Evolutionary conservation across 306 rosid species (phyloP).

Genomic region (Acacia confusa): DNA sequence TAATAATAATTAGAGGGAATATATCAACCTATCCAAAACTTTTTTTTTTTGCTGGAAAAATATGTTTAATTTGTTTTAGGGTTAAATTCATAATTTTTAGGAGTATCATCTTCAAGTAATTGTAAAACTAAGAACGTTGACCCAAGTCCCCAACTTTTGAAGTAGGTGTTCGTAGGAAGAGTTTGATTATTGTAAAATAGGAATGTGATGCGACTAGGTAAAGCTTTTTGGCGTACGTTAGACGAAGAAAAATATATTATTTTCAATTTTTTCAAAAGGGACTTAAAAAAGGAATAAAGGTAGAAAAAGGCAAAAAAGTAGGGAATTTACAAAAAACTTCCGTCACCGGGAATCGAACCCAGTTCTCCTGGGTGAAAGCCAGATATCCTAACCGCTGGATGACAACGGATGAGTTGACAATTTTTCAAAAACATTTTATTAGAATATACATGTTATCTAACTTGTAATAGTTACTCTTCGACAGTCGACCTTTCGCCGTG

Average conservation of each 20-base stretch:
- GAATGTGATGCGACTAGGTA: not conserved
- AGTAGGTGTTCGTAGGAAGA: not conserved
- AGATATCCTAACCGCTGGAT: constrained; percentile 52
- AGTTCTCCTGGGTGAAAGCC: constrained; percentile 89
- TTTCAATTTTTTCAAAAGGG: too few relatives aligned
- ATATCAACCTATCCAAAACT: not conserved
- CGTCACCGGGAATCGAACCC: constrained; percentile 88
- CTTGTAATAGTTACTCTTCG: too few relatives aligned
- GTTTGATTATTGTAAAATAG: not conserved
- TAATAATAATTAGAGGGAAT: too few relatives aligned
- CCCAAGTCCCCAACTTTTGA: not conserved
- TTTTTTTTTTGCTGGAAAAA: not conserved
- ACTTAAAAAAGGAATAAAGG: too few relatives aligned
- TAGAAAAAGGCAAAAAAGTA: too few relatives aligned
- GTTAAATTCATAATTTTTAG: not conserved
- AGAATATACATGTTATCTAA: too few relatives aligned
- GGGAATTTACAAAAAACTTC: not conserved
- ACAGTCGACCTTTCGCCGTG: too few relatives aligned
- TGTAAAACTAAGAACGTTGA: not conserved
- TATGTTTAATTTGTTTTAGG: not conserved
- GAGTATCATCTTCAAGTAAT: not conserved
- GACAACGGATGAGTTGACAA: not conserved
- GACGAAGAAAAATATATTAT: not conserved
- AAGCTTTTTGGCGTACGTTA: not conserved
- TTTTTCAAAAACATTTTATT: too few relatives aligned